phyloP scores from a whole-genome alignment of 2,329 filamentous ascomycete genomes.

The Hymenoscyphus infarciens region DNA sequence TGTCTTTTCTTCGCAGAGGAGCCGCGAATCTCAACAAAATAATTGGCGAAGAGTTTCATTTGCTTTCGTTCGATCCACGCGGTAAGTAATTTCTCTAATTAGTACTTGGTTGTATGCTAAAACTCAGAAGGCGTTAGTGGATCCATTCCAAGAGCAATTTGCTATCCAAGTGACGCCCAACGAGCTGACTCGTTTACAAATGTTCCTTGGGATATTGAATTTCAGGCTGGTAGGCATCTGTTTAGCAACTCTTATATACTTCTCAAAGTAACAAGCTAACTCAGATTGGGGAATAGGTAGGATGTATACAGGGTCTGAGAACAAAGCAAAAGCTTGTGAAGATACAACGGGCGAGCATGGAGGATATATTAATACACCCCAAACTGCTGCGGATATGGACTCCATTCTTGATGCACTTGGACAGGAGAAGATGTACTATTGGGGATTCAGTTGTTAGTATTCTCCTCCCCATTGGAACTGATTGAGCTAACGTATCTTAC shows the following conservation, averaged over 20 bases:
- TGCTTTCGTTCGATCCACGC: constrained; percentile 47
- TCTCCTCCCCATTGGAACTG: neutral
- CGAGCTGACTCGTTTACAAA: constrained; percentile 36
- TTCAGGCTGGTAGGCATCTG: constrained; percentile 29
- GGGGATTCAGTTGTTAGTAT: constrained; percentile 38
- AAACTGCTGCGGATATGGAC: constrained; percentile 51
- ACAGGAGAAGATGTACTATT: constrained; percentile 39
- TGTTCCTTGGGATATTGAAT: constrained; percentile 17
- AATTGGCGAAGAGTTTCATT: constrained; percentile 44
- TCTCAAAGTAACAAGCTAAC: neutral
- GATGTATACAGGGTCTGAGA: constrained; percentile 40
- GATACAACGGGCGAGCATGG: constrained; percentile 46
- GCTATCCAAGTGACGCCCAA: constrained; percentile 39
- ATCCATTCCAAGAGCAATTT: constrained; percentile 38
- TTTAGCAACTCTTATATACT: too few relatives aligned
- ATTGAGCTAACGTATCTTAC: constrained; percentile 5
- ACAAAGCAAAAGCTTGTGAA: constrained; percentile 40
- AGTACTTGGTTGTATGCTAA: neutral
- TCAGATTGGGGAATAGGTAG: neutral
- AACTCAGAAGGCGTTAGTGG: constrained; percentile 38
- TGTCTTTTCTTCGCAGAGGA: constrained; percentile 31
- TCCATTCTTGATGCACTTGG: constrained; percentile 44
- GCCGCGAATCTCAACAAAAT: constrained; percentile 39
- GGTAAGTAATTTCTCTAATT: neutral
- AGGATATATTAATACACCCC: constrained; percentile 46